Percentiles rank a stretch among this genome's conserved stretches.
These are phyloP conservation scores for Cetraspora pellucida DNA, from an alignment of 192 early-diverging fungal species.

Conservation along the genomic window DNA sequence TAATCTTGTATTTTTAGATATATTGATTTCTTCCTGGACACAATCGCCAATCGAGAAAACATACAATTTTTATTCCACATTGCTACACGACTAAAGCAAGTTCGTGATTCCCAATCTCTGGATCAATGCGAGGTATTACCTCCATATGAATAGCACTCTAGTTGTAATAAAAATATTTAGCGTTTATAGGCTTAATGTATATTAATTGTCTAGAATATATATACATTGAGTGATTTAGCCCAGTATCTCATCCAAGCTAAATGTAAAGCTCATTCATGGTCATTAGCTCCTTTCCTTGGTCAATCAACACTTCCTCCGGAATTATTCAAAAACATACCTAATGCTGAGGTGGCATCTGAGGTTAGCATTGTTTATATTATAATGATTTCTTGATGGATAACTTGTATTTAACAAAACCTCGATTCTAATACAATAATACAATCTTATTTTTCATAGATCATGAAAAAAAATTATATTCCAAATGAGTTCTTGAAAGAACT, in stretches of 20 bases:
- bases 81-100: constrained; percentile 76
- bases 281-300: constrained; percentile 76
- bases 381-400: no score
- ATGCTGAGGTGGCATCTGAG: constrained; percentile 39
- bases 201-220: constrained; percentile 58
- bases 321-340: constrained; percentile 60
- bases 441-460: background rate
- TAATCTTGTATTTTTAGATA: constrained; percentile 52
- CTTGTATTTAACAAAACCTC: background rate
- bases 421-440: background rate
- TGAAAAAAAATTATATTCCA: constrained; percentile 27
- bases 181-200: background rate
- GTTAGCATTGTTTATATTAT: constrained; percentile 32
- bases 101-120: constrained; percentile 55
- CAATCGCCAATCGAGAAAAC: constrained; percentile 79
- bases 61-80: constrained; percentile 80
- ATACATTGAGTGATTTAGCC: constrained; percentile 82
- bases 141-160: background rate
- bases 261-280: constrained; percentile 75
- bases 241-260: constrained; percentile 79
- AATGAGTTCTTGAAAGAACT: constrained; percentile 25
- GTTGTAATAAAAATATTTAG: background rate
- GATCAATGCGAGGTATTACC: constrained; percentile 53
- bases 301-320: constrained; percentile 67
- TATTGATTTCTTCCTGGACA: constrained; percentile 83